phyloP scores from a whole-genome alignment of 1,139 yeast genomes.

The Hansenula anomala region DNA sequence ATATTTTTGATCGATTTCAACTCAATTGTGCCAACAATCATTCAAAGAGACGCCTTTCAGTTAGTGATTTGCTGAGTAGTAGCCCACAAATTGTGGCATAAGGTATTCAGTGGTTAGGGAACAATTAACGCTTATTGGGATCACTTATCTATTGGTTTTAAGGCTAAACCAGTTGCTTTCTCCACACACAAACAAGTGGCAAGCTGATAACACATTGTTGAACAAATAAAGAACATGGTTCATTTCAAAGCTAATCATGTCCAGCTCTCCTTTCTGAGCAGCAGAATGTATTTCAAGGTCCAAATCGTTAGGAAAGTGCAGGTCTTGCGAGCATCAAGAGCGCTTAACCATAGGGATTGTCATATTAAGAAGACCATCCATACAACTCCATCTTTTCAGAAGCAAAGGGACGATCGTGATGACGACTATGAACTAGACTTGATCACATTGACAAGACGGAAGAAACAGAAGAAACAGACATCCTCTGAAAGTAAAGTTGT shows the following conservation, averaged over 20 bases:
- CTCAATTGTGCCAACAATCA: too few relatives aligned
- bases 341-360: too few relatives aligned
- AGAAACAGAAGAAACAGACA: not conserved
- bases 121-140: too few relatives aligned
- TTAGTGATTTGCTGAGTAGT: too few relatives aligned
- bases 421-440: slow-evolving; percentile 15
- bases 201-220: not conserved
- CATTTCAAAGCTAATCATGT: not conserved
- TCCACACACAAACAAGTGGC: not conserved
- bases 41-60: too few relatives aligned
- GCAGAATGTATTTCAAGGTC: not conserved
- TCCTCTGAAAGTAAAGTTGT: too few relatives aligned
- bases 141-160: too few relatives aligned
- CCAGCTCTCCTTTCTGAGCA: not conserved
- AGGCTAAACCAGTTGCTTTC: not conserved
- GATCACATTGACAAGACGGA: slow-evolving; percentile 9
- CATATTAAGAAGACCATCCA: not conserved
- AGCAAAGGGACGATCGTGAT: not conserved
- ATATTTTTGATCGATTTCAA: too few relatives aligned
- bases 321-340: too few relatives aligned
- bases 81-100: too few relatives aligned
- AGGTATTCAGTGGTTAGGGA: too few relatives aligned
- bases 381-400: not conserved
- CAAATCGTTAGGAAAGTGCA: too few relatives aligned
- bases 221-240: not conserved